Evolutionary conservation across 1,284 basidiomycete genomes (phyloP), one percentile per base, ranked within the genome.

Genomic region (Trametes versicolor): DNA sequence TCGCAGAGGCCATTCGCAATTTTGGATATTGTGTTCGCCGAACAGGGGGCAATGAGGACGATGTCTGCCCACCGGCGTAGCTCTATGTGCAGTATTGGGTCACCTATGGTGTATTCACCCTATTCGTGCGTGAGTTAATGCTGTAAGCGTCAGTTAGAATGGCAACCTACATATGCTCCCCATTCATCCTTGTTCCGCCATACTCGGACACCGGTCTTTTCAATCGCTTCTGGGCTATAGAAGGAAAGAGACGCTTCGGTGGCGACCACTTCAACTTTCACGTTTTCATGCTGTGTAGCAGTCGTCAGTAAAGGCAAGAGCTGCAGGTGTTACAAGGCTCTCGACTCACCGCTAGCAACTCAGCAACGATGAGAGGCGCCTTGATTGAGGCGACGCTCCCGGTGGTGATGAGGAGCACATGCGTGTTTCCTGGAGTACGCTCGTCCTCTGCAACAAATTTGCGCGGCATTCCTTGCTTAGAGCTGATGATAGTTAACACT

Each of bases 361-460:
- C 89, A 34, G 86, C 79, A 3, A 96, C 93, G 59, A 99, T 98
- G 43, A 97, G 82, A 1, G 96, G 96, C 0, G 92, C 89, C 75
- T 99, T 99, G 73, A 99, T 87, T 58, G 94, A 95, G 0, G 97
- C 97, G 0, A 99, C 97, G 71, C 95, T 97, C 13, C 97, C 97
- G 0, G 95, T 95, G 0, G 92, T 89, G 57, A 97, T 91, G 47
- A 99, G 80, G 7, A 99, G 80, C 43, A 98, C 87, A 75, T 98
- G 91, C 0, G 80, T 83, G 70, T 78, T 76, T 21, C 84, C 83
- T 17, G 79, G 74, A 12, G 29, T 62, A 6, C 71, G 68, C 45
- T 75, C 74, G 9, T 72, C 56, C 43, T 75, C 72, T n/a, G 75
- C 73, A 2, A 75, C 60, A 48, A 75, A 75, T 37, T 25, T 63